Conservation (phyloP, 768 basidiomycete genomes). For the Macrocybe gigantea region DNA sequence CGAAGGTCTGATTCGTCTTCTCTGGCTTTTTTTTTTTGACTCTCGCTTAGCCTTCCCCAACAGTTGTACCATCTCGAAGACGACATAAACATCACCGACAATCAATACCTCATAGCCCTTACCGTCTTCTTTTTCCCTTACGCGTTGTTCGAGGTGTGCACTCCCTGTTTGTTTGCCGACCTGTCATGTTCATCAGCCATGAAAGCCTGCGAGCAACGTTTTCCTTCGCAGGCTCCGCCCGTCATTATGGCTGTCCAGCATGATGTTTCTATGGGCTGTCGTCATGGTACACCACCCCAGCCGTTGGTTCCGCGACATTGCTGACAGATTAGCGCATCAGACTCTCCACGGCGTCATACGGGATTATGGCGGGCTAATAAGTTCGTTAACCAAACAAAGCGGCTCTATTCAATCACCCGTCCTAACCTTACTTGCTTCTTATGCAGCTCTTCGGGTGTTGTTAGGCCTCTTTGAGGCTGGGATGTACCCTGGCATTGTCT, state of each 20-base stretch:
- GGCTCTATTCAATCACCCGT: too few species aligned
- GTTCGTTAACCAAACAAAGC: slow-evolving; percentile 25
- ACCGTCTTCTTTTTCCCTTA: slow-evolving; percentile 78
- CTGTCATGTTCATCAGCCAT: not conserved
- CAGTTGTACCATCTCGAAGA: slow-evolving; percentile 55
- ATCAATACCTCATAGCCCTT: slow-evolving; percentile 61
- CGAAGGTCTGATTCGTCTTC: slow-evolving; percentile 39
- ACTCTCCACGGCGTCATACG: slow-evolving; percentile 57
- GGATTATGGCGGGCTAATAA: slow-evolving; percentile 56
- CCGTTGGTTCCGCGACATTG: not conserved
- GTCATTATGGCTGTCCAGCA: slow-evolving; percentile 56
- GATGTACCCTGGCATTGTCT: slow-evolving; percentile 52
- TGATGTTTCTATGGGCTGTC: slow-evolving; percentile 44
- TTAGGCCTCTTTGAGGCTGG: slow-evolving; percentile 63
- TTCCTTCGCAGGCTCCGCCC: slow-evolving; percentile 54
- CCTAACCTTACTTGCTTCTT: too few species aligned
- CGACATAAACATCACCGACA: slow-evolving; percentile 55
- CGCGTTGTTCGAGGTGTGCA: slow-evolving; percentile 57
- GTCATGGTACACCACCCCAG: slow-evolving; percentile 33
- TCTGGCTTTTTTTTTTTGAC: slow-evolving; percentile 1
- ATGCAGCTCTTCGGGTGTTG: slow-evolving; percentile 50
- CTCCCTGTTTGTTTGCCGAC: not conserved
- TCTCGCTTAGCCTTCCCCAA: not conserved
- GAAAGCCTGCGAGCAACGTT: slow-evolving; percentile 58
- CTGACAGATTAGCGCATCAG: slow-evolving; percentile 23